A percentile compares a stretch with the other conserved stretches of the same genome.
Evolutionary conservation across 2,329 filamentous ascomycete genomes (phyloP).

Genomic region (Fusarium nelsonii): DNA sequence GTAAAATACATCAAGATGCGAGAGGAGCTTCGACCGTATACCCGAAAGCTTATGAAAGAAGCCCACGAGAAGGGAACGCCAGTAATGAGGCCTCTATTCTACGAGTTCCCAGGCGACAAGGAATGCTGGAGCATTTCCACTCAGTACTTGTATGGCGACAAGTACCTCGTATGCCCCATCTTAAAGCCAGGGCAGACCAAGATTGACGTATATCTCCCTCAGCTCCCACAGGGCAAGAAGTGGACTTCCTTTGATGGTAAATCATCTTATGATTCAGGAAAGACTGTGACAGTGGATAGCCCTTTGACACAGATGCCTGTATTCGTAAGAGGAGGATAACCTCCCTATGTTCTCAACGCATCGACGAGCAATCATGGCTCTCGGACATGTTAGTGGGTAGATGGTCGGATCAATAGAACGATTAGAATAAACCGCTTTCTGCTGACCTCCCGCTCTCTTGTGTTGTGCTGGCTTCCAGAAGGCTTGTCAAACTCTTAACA

Average conservation of each 20-base stretch:
- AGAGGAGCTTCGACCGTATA: slow-evolving; percentile 70
- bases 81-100: slow-evolving; percentile 72
- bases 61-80: slow-evolving; percentile 71
- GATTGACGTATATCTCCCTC: slow-evolving; percentile 66
- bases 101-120: slow-evolving; percentile 70
- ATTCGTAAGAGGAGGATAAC: slow-evolving; percentile 3
- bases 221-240: slow-evolving; percentile 7
- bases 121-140: slow-evolving; percentile 68
- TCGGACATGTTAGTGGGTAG: too few species aligned
- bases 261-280: slow-evolving; percentile 7
- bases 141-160: slow-evolving; percentile 73
- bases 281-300: slow-evolving; percentile 10
- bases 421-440: neutral
- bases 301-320: slow-evolving; percentile 20
- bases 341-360: too few species aligned
- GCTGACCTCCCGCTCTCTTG: neutral
- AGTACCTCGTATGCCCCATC: slow-evolving; percentile 70
- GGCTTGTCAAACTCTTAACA: slow-evolving; percentile 2
- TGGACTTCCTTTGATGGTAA: slow-evolving; percentile 14
- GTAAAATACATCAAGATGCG: slow-evolving; percentile 69
- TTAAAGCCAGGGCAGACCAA: slow-evolving; percentile 60
- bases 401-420: neutral
- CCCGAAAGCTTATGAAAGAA: slow-evolving; percentile 67
- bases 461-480: slow-evolving; percentile 2
- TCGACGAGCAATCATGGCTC: neutral